Evolutionary conservation across 2,329 filamentous ascomycete species (phyloP), one percentile per base, ranked within the genome.

Genomic region (Alternaria viburni): DNA sequence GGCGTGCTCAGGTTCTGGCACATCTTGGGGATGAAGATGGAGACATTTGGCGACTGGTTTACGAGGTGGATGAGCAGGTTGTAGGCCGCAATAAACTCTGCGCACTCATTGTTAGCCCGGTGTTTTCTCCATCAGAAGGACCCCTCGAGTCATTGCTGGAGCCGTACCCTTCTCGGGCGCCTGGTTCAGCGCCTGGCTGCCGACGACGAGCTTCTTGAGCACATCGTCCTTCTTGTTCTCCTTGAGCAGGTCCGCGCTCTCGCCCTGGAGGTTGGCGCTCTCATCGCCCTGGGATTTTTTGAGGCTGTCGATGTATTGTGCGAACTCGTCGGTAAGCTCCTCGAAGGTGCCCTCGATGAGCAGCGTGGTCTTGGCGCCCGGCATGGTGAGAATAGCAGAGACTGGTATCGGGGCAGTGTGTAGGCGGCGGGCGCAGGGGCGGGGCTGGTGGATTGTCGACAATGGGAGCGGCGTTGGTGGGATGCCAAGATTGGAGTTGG

Each of bases 41-140:
- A 91, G 71, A 91, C 88, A 74, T 94, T 92, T 74, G 91, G 89
- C 64, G 93, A 93, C 83, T 97, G 93, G 75, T 93, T 87, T 71
- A 97, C 89, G 64, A 99, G 90, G 85, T 97, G 93, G 78, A 98
- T 90, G 80, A 99, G 90, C 73, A 98, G 91, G 84, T 99, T 98
- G 85, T 97, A 97, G 65, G 95, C 93, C 63, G 95, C 91, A 65
- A 93, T 94, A 81, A 97, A 96, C 82, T 98, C 95, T 90, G 77
- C 69, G 63, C 50, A 62, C 59, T 63, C 63, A 67, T 55, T 71
- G 69, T 79, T 70, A 80, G 71, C 70, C 62, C 52, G 47, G 63
- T 50, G 17, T 32, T 41, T 28, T 55, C 54, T 58, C 32, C 21
- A 25, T 55, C 63, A 50, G 57, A 64, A 32, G 32, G 44, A 36